Conservation (phyloP, 2,329 filamentous ascomycete genomes). For the Hansfordia pulvinata region DNA sequence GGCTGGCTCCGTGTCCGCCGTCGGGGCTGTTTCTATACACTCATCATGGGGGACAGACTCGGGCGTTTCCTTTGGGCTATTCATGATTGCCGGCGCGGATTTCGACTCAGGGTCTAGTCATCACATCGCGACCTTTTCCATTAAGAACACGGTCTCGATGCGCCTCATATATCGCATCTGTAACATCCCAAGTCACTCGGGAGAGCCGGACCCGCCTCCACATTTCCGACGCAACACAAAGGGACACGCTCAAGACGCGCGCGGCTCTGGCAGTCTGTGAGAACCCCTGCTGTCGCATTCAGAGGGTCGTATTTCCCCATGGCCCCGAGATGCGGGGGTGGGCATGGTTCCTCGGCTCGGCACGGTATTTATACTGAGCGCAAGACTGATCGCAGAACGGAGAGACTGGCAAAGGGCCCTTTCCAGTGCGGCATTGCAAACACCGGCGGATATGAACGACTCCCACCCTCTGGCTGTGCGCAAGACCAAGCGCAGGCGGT, state of each 20-base stretch:
- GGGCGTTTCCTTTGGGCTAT: background rate
- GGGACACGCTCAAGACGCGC: too few species aligned
- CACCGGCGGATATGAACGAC: background rate
- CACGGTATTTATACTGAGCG: background rate
- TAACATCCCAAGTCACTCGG: too few species aligned
- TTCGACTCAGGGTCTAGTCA: too few species aligned
- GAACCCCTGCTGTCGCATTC: too few species aligned
- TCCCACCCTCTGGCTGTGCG: background rate
- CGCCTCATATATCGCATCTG: too few species aligned
- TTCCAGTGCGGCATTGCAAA: background rate
- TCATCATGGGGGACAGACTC: background rate
- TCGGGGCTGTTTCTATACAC: too few species aligned
- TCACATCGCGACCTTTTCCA: too few species aligned
- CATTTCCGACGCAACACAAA: too few species aligned
- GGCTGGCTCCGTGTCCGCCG: too few species aligned
- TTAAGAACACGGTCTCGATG: background rate
- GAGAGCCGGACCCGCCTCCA: too few species aligned
- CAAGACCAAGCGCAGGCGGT: conserved; percentile 2
- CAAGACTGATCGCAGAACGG: background rate
- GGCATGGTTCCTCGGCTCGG: background rate
- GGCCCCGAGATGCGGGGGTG: background rate
- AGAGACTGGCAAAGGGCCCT: background rate
- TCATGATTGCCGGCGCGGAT: background rate
- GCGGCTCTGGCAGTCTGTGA: too few species aligned
- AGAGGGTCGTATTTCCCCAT: background rate